A percentile compares a stretch with the other conserved stretches of the same genome.
These are phyloP conservation scores for Cyberlindnera mississippiensis DNA, from an alignment of 805 yeast genomes.

Conservation along the genomic window DNA sequence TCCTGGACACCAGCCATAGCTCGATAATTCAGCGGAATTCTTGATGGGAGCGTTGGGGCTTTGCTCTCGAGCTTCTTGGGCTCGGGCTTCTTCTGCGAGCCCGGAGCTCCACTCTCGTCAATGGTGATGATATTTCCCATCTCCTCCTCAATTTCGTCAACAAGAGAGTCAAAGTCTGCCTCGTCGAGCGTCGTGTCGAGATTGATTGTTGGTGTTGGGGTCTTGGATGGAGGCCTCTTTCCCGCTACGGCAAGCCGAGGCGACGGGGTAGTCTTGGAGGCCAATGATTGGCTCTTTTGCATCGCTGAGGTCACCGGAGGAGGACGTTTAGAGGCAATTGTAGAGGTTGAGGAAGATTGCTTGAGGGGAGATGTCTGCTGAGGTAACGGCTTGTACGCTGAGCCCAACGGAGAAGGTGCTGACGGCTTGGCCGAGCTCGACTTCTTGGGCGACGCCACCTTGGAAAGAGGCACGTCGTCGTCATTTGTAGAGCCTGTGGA, in stretches of 20 bases:
- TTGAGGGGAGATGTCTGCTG: background rate
- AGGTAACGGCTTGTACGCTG: background rate
- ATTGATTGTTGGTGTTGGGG: constrained; percentile 16
- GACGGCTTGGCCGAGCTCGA: constrained; percentile 12
- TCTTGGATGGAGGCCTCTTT: constrained; percentile 21
- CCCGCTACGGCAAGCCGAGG: constrained; percentile 5
- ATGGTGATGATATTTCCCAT: constrained; percentile 5
- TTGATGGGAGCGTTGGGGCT: constrained; percentile 2
- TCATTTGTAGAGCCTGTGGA: constrained; percentile 3
- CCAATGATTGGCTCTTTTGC: too few species aligned
- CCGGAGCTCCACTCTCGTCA: constrained; percentile 6
- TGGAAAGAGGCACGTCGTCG: constrained; percentile 18
- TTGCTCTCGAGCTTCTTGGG: background rate
- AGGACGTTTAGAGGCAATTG: constrained; percentile 5
- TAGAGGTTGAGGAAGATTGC: background rate
- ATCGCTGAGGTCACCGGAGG: too few species aligned
- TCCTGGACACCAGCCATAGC: constrained; percentile 20
- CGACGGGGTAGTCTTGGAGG: too few species aligned
- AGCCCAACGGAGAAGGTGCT: constrained; percentile 1
- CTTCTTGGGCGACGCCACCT: constrained; percentile 9
- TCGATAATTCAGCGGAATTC: constrained; percentile 23
- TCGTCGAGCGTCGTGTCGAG: constrained; percentile 11
- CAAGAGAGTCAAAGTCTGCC: constrained; percentile 24
- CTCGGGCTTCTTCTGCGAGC: constrained; percentile 2
- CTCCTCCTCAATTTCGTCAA: constrained; percentile 26